A percentile compares a stretch with the other conserved stretches of the same genome.
Conservation (phyloP, 495 filamentous ascomycete genomes). For the Hypoxylon crocopeplum region DNA sequence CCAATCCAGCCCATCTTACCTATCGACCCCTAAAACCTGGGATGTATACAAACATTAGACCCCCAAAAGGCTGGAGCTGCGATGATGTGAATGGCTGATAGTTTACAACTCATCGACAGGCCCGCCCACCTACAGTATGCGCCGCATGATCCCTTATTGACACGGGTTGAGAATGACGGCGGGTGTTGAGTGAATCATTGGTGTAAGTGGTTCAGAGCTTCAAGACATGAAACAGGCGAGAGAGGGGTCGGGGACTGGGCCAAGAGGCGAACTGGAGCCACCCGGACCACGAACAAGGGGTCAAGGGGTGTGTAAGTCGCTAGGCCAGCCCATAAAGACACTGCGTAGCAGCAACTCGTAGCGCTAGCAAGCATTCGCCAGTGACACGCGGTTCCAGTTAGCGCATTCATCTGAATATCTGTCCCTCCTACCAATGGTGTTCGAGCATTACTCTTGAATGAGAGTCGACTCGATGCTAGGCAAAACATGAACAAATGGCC, state of each 20-base stretch:
- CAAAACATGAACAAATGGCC: conserved; percentile 21
- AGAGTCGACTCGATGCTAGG: conserved; percentile 24
- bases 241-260: conserved; percentile 27
- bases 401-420: conserved; percentile 26
- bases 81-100: conserved; percentile 34
- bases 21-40: conserved; percentile 19
- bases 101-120: conserved; percentile 34
- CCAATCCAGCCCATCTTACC: conserved; percentile 26
- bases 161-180: conserved; percentile 25
- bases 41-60: conserved; percentile 32
- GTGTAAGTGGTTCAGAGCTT: conserved; percentile 34
- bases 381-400: conserved; percentile 33
- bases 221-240: conserved; percentile 37
- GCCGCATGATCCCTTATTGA: conserved; percentile 36
- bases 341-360: not conserved
- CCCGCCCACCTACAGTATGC: conserved; percentile 39
- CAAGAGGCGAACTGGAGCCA: conserved; percentile 22
- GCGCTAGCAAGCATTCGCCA: conserved; percentile 22
- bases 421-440: conserved; percentile 16
- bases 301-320: conserved; percentile 5
- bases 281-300: conserved; percentile 22
- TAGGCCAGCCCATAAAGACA: conserved; percentile 3
- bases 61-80: conserved; percentile 30
- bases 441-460: conserved; percentile 1
- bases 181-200: conserved; percentile 32